Conservation (phyloP, 306 rosid species). For the Heteromeles arbutifolia region DNA sequence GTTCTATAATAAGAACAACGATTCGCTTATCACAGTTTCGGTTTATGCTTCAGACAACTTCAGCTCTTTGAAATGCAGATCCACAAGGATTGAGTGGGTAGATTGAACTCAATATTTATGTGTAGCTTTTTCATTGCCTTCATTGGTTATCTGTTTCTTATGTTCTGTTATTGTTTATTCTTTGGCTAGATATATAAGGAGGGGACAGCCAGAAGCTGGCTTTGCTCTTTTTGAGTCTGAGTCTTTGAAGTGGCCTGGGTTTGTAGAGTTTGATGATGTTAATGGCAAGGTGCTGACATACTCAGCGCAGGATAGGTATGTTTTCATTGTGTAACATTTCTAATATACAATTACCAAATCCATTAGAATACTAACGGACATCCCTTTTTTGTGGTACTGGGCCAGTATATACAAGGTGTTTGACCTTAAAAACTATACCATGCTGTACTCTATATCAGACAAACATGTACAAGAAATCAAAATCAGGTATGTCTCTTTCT, state of each 20-base stretch:
- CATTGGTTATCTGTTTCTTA: conserved; percentile 7
- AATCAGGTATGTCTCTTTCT: conserved; percentile 44
- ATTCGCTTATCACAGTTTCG: conserved; percentile 74
- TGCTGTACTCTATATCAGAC: conserved; percentile 79
- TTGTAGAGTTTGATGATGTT: conserved; percentile 86
- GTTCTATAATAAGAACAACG: conserved; percentile 78
- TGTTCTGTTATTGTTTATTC: background rate
- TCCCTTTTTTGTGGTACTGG: conserved; percentile 3
- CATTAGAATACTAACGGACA: conserved; percentile 21
- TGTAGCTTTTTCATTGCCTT: background rate
- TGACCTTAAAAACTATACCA: conserved; percentile 67
- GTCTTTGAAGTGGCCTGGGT: conserved; percentile 84
- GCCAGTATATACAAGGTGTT: conserved; percentile 80
- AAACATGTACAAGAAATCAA: conserved; percentile 71
- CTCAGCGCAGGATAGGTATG: conserved; percentile 72
- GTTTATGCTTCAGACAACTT: conserved; percentile 82
- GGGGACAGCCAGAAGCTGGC: conserved; percentile 73
- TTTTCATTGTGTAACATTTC: conserved; percentile 1
- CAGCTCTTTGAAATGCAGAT: conserved; percentile 81
- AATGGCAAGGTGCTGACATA: conserved; percentile 79
- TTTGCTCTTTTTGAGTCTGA: conserved; percentile 74
- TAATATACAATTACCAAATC: background rate
- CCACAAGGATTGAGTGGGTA: conserved; percentile 75
- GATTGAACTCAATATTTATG: background rate
- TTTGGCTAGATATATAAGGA: conserved; percentile 52